Percentiles rank a stretch among this genome's conserved stretches.
Conservation (phyloP, 2,329 filamentous ascomycete species). For the Verticillium nonalfalfae region DNA sequence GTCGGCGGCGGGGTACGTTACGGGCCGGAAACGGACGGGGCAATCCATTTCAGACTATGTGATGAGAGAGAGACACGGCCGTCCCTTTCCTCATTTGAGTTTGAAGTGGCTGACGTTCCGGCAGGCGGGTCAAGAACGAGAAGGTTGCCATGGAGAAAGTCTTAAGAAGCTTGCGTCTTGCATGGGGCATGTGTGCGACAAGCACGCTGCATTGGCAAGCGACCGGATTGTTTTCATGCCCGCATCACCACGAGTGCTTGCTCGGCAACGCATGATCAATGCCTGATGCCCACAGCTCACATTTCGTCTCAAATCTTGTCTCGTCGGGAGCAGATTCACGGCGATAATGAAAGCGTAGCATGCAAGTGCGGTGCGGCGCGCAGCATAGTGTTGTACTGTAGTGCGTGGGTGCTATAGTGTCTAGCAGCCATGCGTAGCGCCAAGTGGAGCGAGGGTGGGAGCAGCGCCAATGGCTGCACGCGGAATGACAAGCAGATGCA, state of each 20-base stretch:
- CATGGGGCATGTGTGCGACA: too few relatives aligned
- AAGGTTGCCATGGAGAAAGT: too few relatives aligned
- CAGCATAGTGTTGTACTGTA: background rate
- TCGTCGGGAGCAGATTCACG: background rate
- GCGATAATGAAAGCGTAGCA: background rate
- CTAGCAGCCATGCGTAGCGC: background rate
- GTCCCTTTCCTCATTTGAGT: background rate
- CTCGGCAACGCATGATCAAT: background rate
- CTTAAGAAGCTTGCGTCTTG: too few relatives aligned
- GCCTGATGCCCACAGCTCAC: background rate
- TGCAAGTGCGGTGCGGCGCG: background rate
- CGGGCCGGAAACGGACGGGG: background rate
- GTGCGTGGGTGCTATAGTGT: background rate
- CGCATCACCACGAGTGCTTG: background rate
- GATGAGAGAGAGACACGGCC: background rate
- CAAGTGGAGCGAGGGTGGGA: background rate
- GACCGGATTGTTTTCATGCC: too few relatives aligned
- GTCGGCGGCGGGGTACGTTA: background rate
- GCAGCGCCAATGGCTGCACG: background rate
- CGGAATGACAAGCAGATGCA: background rate
- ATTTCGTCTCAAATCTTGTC: background rate
- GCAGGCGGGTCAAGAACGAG: background rate
- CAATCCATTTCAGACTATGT: background rate
- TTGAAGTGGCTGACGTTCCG: background rate
- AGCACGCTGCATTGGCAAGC: too few relatives aligned